Evolutionary conservation across 2,329 filamentous ascomycete genomes (phyloP).

Genomic region (Alternaria arbusti): DNA sequence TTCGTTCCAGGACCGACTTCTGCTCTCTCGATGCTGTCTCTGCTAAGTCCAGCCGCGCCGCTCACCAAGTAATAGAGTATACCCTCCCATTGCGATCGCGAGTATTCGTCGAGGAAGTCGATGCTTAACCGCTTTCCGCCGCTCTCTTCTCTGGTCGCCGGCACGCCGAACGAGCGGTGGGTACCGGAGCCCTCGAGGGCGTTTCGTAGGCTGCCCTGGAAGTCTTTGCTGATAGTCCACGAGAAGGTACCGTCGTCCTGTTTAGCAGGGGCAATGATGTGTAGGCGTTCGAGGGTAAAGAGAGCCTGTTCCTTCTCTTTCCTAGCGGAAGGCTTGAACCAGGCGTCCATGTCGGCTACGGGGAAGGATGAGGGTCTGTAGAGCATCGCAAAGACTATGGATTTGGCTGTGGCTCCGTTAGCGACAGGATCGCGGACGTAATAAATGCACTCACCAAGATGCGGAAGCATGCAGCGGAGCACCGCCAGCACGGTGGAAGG

Average conservation of each 20-base stretch:
- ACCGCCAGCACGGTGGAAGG: slow-evolving; percentile 94
- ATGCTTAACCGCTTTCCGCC: slow-evolving; percentile 70
- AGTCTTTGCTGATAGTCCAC: slow-evolving; percentile 80
- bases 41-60: slow-evolving; percentile 61
- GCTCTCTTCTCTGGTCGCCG: slow-evolving; percentile 69
- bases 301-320: slow-evolving; percentile 85
- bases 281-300: slow-evolving; percentile 80
- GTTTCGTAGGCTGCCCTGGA: slow-evolving; percentile 80
- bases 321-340: slow-evolving; percentile 75
- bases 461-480: slow-evolving; percentile 95
- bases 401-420: slow-evolving; percentile 71
- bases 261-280: slow-evolving; percentile 73
- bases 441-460: slow-evolving; percentile 67
- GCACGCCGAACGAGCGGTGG: slow-evolving; percentile 89
- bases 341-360: slow-evolving; percentile 80
- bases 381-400: slow-evolving; percentile 91
- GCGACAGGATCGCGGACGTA: not conserved
- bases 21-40: slow-evolving; percentile 53
- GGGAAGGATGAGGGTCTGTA: slow-evolving; percentile 85
- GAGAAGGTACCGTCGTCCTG: slow-evolving; percentile 67
- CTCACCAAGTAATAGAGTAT: slow-evolving; percentile 96
- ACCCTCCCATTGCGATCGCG: slow-evolving; percentile 89
- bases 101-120: slow-evolving; percentile 80
- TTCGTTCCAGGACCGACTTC: slow-evolving; percentile 71
- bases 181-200: slow-evolving; percentile 86